These are phyloP conservation scores for Spirogloea muscicola DNA, from an alignment of 139 green algal species.

Conservation along the genomic window DNA sequence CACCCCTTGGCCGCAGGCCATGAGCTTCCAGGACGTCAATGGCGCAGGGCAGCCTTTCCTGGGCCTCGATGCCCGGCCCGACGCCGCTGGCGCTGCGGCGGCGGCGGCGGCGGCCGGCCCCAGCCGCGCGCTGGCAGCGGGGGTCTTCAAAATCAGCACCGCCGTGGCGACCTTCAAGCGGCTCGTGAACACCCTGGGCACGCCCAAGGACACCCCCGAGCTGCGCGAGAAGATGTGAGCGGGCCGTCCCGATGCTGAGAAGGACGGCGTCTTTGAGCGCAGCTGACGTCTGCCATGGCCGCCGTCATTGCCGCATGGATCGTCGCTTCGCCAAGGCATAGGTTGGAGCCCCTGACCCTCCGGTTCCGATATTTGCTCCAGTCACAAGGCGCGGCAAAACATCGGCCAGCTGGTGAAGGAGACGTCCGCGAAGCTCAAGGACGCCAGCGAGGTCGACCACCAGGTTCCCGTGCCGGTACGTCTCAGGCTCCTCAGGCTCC, in stretches of 20 bases:
- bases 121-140: constrained; percentile 32
- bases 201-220: constrained; percentile 44
- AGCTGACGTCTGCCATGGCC: too few species aligned
- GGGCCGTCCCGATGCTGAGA: too few species aligned
- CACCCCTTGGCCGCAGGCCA: constrained; percentile 8
- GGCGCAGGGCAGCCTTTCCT: neutral
- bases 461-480: too few species aligned
- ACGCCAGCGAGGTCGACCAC: constrained; percentile 24
- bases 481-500: too few species aligned
- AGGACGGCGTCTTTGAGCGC: too few species aligned
- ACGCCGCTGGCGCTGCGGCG: too few species aligned
- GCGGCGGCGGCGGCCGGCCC: neutral
- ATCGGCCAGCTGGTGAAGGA: constrained; percentile 47
- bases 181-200: constrained; percentile 48
- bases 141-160: constrained; percentile 54
- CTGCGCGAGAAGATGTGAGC: constrained; percentile 48
- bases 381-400: constrained; percentile 41
- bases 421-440: constrained; percentile 35
- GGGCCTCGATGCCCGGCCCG: too few species aligned
- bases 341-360: too few species aligned
- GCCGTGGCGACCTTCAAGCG: constrained; percentile 39
- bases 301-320: too few species aligned
- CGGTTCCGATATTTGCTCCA: too few species aligned
- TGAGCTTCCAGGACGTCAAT: constrained; percentile 39
- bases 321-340: too few species aligned